Evolutionary conservation across 2,329 filamentous ascomycete genomes (phyloP).

Genomic region (Aspergillus sp.): DNA sequence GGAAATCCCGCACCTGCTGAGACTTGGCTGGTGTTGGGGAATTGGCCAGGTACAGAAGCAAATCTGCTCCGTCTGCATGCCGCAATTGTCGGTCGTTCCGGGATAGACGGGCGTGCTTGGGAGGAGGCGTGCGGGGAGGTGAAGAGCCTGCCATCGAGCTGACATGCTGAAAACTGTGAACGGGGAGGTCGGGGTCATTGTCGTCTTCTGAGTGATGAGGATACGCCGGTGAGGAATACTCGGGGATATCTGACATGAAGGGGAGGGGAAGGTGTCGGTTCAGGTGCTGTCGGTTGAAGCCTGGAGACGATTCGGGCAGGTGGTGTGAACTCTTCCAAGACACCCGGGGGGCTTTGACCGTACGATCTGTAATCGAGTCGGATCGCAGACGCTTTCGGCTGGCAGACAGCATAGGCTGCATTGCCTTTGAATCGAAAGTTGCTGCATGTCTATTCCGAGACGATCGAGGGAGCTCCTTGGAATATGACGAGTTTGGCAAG

Average conservation of each 20-base stretch:
- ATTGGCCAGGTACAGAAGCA: constrained; percentile 81
- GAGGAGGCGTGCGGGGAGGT: constrained; percentile 78
- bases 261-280: constrained; percentile 77
- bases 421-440: constrained; percentile 46
- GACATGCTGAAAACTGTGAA: constrained; percentile 43
- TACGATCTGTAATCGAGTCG: constrained; percentile 58
- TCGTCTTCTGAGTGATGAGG: constrained; percentile 63
- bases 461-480: constrained; percentile 71
- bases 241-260: constrained; percentile 73
- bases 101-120: constrained; percentile 56
- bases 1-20: constrained; percentile 53
- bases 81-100: constrained; percentile 54
- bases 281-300: constrained; percentile 72
- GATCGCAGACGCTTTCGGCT: constrained; percentile 70
- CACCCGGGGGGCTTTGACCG: constrained; percentile 60
- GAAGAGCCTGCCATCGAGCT: constrained; percentile 69
- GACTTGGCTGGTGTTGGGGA: constrained; percentile 79
- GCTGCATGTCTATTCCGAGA: constrained; percentile 46
- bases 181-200: constrained; percentile 77
- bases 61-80: constrained; percentile 77
- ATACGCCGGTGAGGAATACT: constrained; percentile 56
- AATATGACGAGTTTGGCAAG: constrained; percentile 79
- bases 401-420: constrained; percentile 50
- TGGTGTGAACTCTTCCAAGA: constrained; percentile 78
- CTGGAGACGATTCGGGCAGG: constrained; percentile 82